Conservation (phyloP, 108 stramenopile species). For the Discostella pseudostelligera region DNA sequence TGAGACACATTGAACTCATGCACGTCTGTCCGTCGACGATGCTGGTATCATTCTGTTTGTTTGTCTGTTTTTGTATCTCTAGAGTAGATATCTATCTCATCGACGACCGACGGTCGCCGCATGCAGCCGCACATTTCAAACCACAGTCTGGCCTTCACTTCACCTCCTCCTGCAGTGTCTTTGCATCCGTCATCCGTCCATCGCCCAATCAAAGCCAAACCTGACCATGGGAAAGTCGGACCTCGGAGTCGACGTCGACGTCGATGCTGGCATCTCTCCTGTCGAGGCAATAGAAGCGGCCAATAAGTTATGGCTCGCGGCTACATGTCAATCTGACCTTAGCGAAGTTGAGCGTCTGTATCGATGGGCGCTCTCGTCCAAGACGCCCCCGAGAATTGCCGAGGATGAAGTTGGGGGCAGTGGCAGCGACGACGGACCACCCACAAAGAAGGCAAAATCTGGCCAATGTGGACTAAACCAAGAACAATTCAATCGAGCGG, state of each 20-base stretch:
- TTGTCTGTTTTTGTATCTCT: no score
- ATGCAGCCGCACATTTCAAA: no score
- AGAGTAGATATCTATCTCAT: no score
- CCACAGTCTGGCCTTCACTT: no score
- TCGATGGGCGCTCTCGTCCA: conserved; percentile 47
- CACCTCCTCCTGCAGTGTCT: no score
- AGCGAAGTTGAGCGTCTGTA: conserved; percentile 59
- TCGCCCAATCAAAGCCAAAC: not conserved
- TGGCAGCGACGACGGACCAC: not conserved
- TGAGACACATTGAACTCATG: no score
- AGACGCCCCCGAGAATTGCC: not conserved
- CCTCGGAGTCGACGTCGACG: not conserved
- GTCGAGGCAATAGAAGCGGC: conserved; percentile 26
- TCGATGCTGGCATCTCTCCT: conserved; percentile 11
- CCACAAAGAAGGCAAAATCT: conserved; percentile 28
- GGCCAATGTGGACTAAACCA: conserved; percentile 36
- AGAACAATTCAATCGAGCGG: conserved; percentile 46
- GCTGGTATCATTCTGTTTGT: no score
- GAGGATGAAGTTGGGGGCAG: conserved; percentile 3
- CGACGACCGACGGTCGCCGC: no score
- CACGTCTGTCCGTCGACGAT: no score
- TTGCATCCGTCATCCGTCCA: not conserved
- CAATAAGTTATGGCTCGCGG: conserved; percentile 34
- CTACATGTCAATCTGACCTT: conserved; percentile 39
- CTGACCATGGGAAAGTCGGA: not conserved